Conservation (phyloP, 2,329 filamentous ascomycete species). For the Aspergillus fumigatus region DNA sequence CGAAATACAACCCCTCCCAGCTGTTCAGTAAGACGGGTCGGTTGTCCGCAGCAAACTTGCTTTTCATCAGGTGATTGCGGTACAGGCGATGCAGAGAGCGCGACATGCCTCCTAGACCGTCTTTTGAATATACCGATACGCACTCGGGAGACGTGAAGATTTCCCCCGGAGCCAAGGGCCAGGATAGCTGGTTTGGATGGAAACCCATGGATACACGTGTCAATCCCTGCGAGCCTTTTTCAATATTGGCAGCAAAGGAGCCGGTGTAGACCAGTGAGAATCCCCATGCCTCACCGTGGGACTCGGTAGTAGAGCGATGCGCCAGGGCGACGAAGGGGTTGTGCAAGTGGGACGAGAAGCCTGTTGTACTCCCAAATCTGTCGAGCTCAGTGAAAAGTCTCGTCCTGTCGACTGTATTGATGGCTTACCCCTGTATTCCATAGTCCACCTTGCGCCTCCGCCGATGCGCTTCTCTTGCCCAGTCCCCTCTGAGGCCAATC, state of each 20-base stretch:
- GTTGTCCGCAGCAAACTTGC: conserved; percentile 49
- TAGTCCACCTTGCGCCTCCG: conserved; percentile 54
- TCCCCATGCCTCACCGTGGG: conserved; percentile 58
- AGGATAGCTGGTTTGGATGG: conserved; percentile 58
- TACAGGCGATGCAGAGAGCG: conserved; percentile 59
- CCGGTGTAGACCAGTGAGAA: conserved; percentile 63
- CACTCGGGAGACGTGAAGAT: conserved; percentile 59
- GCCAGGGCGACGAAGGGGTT: conserved; percentile 61
- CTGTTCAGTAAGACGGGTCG: conserved; percentile 59
- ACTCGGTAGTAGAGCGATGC: conserved; percentile 55
- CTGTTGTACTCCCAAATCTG: conserved; percentile 58
- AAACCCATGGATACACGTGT: conserved; percentile 58
- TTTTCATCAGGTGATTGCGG: conserved; percentile 56
- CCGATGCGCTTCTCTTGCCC: conserved; percentile 55
- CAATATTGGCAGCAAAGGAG: conserved; percentile 58
- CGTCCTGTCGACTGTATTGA: not conserved
- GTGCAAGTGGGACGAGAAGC: conserved; percentile 60
- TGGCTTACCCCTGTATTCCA: conserved; percentile 50
- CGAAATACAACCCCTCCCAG: conserved; percentile 60
- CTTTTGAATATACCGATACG: conserved; percentile 56
- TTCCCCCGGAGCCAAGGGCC: conserved; percentile 52
- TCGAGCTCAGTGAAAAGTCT: not conserved
- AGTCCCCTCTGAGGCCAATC: conserved; percentile 60
- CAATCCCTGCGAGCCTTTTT: conserved; percentile 59
- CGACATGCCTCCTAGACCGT: conserved; percentile 59